phyloP scores from a whole-genome alignment of 352 stramenopile species.

The Phytophthora pinifolia region DNA sequence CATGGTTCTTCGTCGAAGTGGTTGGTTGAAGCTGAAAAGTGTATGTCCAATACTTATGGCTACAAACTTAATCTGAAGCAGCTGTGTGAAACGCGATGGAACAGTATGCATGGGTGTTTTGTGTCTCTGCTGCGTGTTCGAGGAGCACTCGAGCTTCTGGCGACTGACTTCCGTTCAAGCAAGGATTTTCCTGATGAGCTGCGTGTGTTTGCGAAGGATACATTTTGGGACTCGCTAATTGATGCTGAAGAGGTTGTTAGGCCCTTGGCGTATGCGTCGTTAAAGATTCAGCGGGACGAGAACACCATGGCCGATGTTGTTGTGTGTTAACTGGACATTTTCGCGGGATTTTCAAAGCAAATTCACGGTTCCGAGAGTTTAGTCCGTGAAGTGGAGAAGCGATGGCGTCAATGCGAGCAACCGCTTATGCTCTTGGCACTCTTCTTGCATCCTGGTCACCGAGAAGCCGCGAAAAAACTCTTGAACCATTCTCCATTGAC shows the following conservation, averaged over 20 bases:
- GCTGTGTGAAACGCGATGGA: slow-evolving; percentile 16
- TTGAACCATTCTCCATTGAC: slow-evolving; percentile 6
- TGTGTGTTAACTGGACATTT: slow-evolving; percentile 11
- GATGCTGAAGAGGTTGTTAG: slow-evolving; percentile 5
- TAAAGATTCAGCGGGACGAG: slow-evolving; percentile 11
- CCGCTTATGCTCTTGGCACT: slow-evolving; percentile 8
- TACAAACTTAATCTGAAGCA: slow-evolving; percentile 6
- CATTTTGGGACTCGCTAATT: neutral
- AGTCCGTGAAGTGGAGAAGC: slow-evolving; percentile 7
- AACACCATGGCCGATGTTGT: slow-evolving; percentile 14
- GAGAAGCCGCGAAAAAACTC: slow-evolving; percentile 3
- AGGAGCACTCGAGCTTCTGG: slow-evolving; percentile 5
- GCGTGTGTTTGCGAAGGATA: neutral
- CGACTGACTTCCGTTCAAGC: neutral
- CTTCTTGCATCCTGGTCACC: slow-evolving; percentile 9
- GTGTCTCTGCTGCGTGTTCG: slow-evolving; percentile 1
- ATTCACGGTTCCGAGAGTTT: neutral
- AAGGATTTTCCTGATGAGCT: too few relatives aligned
- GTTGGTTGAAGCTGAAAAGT: slow-evolving; percentile 6
- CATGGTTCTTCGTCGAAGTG: slow-evolving; percentile 8
- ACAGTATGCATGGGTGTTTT: slow-evolving; percentile 11
- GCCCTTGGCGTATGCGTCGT: slow-evolving; percentile 3
- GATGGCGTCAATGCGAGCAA: slow-evolving; percentile 9
- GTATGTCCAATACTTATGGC: slow-evolving; percentile 8
- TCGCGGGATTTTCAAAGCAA: slow-evolving; percentile 4